A percentile compares a stretch with the other conserved stretches of the same genome.
Evolutionary conservation across 2,329 filamentous ascomycete genomes (phyloP).

Genomic region (Paracorniculantispora psalliotae): DNA sequence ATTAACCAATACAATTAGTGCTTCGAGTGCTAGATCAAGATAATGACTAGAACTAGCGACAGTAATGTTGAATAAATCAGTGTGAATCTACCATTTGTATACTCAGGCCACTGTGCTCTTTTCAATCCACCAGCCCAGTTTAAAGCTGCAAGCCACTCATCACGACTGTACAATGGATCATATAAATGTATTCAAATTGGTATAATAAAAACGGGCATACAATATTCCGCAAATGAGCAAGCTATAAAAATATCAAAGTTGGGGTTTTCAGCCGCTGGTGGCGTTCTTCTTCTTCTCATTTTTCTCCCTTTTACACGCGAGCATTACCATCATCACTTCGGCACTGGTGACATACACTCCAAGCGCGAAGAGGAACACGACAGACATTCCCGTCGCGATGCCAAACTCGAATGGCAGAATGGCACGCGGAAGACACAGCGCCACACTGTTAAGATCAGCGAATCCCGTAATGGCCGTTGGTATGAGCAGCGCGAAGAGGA

Average conservation of each 20-base stretch:
- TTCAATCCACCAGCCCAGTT: no score
- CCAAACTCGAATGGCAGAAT: slow-evolving; percentile 24
- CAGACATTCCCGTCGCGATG: slow-evolving; percentile 21
- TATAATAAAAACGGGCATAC: no score
- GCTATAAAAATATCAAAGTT: no score
- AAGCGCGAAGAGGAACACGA: slow-evolving; percentile 21
- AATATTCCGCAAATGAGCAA: no score
- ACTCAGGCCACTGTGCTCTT: not conserved
- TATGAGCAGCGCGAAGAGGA: slow-evolving; percentile 22
- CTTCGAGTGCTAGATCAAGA: not conserved
- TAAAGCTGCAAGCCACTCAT: no score
- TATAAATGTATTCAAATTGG: no score
- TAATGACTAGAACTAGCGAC: not conserved
- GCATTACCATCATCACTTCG: slow-evolving; percentile 13
- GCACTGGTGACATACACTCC: slow-evolving; percentile 20
- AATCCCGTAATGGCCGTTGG: slow-evolving; percentile 25
- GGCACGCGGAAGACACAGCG: slow-evolving; percentile 24
- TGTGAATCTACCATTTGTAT: not conserved
- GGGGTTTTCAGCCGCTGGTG: not conserved
- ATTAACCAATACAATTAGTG: not conserved
- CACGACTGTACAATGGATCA: no score
- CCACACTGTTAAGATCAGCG: slow-evolving; percentile 23
- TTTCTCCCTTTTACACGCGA: not conserved
- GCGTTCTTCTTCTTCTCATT: not conserved
- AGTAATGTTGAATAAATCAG: not conserved